phyloP scores from a whole-genome alignment of 805 yeast species.

The Saturnispora halmiae region DNA sequence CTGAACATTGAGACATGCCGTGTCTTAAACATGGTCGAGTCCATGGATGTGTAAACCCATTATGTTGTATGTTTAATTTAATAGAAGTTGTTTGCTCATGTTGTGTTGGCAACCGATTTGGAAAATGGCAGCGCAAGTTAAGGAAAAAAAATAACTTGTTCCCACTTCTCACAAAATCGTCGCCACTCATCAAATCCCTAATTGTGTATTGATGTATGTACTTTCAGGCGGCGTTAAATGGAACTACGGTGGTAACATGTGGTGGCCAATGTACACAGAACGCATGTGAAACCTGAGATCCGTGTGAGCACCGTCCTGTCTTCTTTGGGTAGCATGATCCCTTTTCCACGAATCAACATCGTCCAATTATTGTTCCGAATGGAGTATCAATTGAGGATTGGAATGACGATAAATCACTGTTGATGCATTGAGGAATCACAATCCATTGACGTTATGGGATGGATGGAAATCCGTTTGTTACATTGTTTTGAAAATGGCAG shows the following conservation, averaged over 20 bases:
- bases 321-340: too few relatives aligned
- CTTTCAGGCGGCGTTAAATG: background rate
- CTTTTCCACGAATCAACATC: too few relatives aligned
- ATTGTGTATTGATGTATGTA: background rate
- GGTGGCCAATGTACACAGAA: too few relatives aligned
- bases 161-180: background rate
- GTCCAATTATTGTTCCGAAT: too few relatives aligned
- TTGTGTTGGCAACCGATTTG: background rate
- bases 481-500: background rate
- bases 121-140: conserved; percentile 2
- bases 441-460: too few relatives aligned
- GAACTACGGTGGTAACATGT: too few relatives aligned
- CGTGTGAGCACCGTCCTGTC: too few relatives aligned
- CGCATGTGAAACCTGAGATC: too few relatives aligned
- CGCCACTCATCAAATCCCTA: background rate
- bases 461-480: too few relatives aligned
- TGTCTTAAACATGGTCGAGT: conserved; percentile 32
- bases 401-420: too few relatives aligned
- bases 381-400: too few relatives aligned
- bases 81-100: background rate
- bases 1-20: conserved; percentile 53
- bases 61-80: background rate
- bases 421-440: too few relatives aligned
- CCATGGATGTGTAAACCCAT: conserved; percentile 5
- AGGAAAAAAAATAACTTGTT: background rate